Conservation (phyloP, 2,329 filamentous ascomycete species). For the Pyrenophora seminiperda region DNA sequence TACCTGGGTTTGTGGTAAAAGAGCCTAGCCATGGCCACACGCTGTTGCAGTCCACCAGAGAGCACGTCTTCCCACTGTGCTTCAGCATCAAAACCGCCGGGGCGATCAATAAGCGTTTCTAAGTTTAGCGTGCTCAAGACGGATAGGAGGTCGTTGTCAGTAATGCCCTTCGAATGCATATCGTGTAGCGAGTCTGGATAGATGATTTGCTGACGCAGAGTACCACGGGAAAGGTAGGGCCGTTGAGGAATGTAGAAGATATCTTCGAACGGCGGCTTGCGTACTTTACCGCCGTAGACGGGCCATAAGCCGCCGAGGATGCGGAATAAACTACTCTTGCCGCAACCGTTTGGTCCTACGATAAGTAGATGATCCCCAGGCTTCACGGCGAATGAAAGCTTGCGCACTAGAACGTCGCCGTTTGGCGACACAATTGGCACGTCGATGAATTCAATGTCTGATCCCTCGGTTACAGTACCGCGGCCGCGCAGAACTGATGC, state of each 20-base stretch:
- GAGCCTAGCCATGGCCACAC: constrained; percentile 92
- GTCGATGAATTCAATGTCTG: constrained; percentile 81
- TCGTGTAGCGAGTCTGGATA: constrained; percentile 89
- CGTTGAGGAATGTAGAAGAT: constrained; percentile 99
- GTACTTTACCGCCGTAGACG: constrained; percentile 91
- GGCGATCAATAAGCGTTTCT: constrained; percentile 77
- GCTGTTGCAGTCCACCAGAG: constrained; percentile 90
- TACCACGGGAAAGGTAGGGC: constrained; percentile 88
- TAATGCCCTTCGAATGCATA: constrained; percentile 83
- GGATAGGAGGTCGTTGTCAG: constrained; percentile 76
- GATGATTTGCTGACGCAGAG: constrained; percentile 93
- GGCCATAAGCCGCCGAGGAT: constrained; percentile 97
- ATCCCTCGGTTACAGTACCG: constrained; percentile 79
- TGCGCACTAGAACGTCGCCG: constrained; percentile 85
- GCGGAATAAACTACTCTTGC: constrained; percentile 93
- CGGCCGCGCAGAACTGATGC: constrained; percentile 81
- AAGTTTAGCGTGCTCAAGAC: constrained; percentile 83
- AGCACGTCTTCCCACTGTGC: constrained; percentile 96
- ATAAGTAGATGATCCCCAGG: constrained; percentile 91
- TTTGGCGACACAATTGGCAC: constrained; percentile 98
- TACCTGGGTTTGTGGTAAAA: constrained; percentile 94
- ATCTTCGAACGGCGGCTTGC: constrained; percentile 87
- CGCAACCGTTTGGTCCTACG: constrained; percentile 94
- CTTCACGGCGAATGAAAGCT: constrained; percentile 83
- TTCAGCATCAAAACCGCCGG: constrained; percentile 87